Evolutionary conservation across 108 stramenopile species (phyloP), one percentile per base, ranked within the genome.

Genomic region (Aurantiochytrium sp.): DNA sequence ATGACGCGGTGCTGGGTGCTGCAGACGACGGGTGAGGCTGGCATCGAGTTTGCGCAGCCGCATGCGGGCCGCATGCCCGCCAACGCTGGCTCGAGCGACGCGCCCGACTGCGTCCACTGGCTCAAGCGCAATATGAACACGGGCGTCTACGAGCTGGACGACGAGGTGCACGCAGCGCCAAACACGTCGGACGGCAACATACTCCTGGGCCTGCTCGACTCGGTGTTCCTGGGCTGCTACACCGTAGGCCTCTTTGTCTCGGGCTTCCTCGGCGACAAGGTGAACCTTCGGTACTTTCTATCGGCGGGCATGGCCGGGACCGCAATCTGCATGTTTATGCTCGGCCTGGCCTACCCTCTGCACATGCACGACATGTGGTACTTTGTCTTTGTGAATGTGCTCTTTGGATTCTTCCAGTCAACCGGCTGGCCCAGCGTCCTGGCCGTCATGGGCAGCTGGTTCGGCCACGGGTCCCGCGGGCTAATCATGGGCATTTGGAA

Each of bases 401-500:
- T 48, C 12, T 81, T 81, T 81, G 73, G 73, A 30, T 24, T 81
- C 24, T 81, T 81, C 45, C 73, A 81, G 45, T 81, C 73, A 12
- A 48, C 45, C 19, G 73, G 73, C 0, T 81, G 73, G 73, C 73
- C 73, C n/a, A 81, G 73, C 24, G 73, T 81, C 30, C 19, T 81
- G 39, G 39, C 73, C n/a, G 73, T 81, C 42, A 81, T 81, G 73
- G 73, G 73, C 1, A 48, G 42, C 27, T 81, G 73, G 73, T 81
- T 81, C 32, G 73, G 73, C 1, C 73, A 81, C 45, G 73, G 73
- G 0, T 48, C 42, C 10, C 73, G 73, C 39, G 73, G 73, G 24
- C 45, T 81, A 6, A 48, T 81, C 73, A 81, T 81, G 73, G 73
- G 73, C n/a, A 30, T 81, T 19, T 81, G 73, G 73, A 81, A 81